Base-by-base conservation (phyloP, 768 basidiomycete species). In the Sarcomyxa edulis region DNA sequence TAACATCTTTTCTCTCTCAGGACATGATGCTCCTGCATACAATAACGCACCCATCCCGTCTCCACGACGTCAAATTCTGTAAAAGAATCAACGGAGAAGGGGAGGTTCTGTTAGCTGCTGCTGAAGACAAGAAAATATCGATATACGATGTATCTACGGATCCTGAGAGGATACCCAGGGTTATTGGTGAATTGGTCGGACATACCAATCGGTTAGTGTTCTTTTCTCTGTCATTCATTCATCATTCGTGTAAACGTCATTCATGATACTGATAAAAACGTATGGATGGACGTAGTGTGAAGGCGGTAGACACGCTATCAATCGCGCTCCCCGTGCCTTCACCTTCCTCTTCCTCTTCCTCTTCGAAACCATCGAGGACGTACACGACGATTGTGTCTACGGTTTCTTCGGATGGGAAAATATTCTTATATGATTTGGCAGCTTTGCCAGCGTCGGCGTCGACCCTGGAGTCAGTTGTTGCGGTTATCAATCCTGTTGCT, bases 101-200 rank as follows among this genome's bases (percentile, higher is more conserved):
- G 28, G 85, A 93, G 50, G 56, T 94, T 22, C 64, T 97, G 6
- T 68, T 95, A 35, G 88, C 81, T 6, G 87, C 78, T 2, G 92
- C 85, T 5, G 96, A 99, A 61, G 92, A 97, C 56, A 91, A 85
- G 48, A 87, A 87, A 51, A 66, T 90, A 2, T 76, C 91, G 2
- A 63, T 93, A 7, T 97, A 94, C 60, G 71, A 74, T 33, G 45
- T 88, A 21, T 66, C 69, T 4, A 52, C 62, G 10, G 70, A 78
- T 39, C 56, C 58, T 3, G 58, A 68, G 6, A 54, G 50, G 5
- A 38, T 64, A 2, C 84, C 86, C 1, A 66, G 52, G 6, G 59
- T 90, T n/a, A 63, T 87, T 19, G 88, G 85, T 5, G 64, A 77
- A 40, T 65, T 94, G 60, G 58, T 76, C 0, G 95, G 96, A 0